Conservation (phyloP, 768 basidiomycete genomes). For the Hydnomerulius pinastri region DNA sequence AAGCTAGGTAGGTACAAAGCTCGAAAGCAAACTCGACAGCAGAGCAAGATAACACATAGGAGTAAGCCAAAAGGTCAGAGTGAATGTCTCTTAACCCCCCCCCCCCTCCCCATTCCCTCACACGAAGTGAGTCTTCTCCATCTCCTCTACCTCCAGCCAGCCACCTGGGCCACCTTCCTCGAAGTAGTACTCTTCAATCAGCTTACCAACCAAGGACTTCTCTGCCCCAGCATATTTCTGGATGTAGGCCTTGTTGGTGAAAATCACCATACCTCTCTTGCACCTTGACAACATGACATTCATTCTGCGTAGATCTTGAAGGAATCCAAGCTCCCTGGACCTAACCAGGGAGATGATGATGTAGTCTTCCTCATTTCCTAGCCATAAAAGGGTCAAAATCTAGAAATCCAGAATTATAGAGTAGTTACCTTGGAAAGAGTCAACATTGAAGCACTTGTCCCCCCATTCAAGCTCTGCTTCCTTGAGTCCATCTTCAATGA, state of each 20-base stretch:
- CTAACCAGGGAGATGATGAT: conserved; percentile 76
- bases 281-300: conserved; percentile 90
- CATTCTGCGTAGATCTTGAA: conserved; percentile 62
- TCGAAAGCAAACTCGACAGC: neutral
- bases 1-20: neutral
- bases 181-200: conserved; percentile 34
- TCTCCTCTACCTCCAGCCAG: conserved; percentile 38
- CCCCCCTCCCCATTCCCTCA: conserved; percentile 9
- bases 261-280: conserved; percentile 76
- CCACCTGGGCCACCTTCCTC: conserved; percentile 28
- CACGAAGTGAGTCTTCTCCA: conserved; percentile 23
- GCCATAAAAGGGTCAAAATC: conserved; percentile 2
- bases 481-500: conserved; percentile 60
- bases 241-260: conserved; percentile 64
- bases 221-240: conserved; percentile 50
- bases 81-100: no score
- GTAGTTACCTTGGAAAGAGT: conserved; percentile 72
- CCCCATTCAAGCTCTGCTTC: conserved; percentile 52
- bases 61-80: neutral
- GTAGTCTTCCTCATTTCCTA: conserved; percentile 83
- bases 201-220: conserved; percentile 44
- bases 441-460: conserved; percentile 76
- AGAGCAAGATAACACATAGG: neutral
- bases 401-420: neutral
- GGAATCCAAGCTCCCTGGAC: conserved; percentile 64